Conservation (phyloP, 306 rosid genomes). For the Quercus cerris region DNA sequence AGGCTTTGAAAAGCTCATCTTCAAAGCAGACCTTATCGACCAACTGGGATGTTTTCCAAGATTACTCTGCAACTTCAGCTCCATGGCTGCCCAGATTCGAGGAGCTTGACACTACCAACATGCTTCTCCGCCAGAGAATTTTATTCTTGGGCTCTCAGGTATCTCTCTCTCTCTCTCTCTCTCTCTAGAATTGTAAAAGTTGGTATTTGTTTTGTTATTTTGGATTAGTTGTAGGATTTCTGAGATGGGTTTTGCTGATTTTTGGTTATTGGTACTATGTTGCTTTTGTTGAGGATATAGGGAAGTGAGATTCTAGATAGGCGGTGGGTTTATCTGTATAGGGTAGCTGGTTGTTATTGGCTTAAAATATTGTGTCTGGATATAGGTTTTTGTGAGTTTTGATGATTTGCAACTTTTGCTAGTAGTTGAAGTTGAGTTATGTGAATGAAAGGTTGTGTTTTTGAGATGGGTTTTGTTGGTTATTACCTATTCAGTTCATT, state of each 20-base stretch:
- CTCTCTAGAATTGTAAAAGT: not conserved
- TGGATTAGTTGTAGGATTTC: not conserved
- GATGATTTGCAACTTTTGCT: not conserved
- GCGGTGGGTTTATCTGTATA: not conserved
- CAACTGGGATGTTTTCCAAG: constrained; percentile 53
- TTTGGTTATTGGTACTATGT: not conserved
- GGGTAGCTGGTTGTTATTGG: not conserved
- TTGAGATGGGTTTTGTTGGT: not conserved
- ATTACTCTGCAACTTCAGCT: constrained; percentile 37
- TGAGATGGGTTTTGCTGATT: not conserved
- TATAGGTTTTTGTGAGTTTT: not conserved
- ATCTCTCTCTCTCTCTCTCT: not conserved
- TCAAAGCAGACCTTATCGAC: constrained; percentile 53
- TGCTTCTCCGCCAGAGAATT: constrained; percentile 94
- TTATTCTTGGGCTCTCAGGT: constrained; percentile 95
- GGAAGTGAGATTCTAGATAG: not conserved
- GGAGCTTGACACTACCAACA: constrained; percentile 82
- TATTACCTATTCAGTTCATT: not conserved
- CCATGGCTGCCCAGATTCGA: constrained; percentile 68
- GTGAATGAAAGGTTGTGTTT: not conserved
- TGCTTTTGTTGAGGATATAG: not conserved
- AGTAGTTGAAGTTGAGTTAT: not conserved
- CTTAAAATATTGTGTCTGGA: not conserved
- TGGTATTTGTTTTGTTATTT: not conserved
- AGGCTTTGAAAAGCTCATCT: constrained; percentile 31